A percentile compares a stretch with the other conserved stretches of the same genome.
phyloP scores from a whole-genome alignment of 352 stramenopile species.

The Globisporangium rhizosaccharum region DNA sequence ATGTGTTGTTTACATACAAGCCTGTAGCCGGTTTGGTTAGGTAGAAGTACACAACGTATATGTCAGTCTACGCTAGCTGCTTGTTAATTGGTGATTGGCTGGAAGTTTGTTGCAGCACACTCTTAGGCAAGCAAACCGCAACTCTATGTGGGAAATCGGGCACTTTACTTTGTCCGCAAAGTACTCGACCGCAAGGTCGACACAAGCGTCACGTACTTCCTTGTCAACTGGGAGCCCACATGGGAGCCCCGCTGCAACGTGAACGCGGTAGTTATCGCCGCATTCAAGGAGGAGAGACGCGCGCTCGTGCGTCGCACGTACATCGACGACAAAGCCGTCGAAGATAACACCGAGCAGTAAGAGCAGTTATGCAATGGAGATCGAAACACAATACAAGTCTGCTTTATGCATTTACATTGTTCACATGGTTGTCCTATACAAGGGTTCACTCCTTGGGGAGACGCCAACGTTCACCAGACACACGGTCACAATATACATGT shows the following conservation, averaged over 20 bases:
- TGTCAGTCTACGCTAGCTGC: too few species aligned
- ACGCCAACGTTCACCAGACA: neutral
- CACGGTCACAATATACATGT: neutral
- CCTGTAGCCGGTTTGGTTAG: too few species aligned
- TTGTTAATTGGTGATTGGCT: too few species aligned
- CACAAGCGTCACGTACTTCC: constrained; percentile 4
- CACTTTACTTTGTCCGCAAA: neutral
- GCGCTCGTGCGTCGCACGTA: constrained; percentile 7
- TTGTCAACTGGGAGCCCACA: constrained; percentile 8
- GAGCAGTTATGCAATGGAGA: neutral
- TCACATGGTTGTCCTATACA: neutral
- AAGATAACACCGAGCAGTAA: neutral
- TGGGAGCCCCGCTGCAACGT: constrained; percentile 11
- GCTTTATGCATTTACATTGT: neutral
- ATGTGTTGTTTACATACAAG: too few species aligned
- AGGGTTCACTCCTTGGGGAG: neutral
- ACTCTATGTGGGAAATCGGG: too few species aligned
- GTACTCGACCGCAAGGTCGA: constrained; percentile 12
- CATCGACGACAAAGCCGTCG: constrained; percentile 8
- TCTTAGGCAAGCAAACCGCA: too few species aligned
- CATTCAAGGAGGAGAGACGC: neutral
- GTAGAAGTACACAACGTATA: too few species aligned
- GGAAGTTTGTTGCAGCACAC: too few species aligned
- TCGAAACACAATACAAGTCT: neutral
- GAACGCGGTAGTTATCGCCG: neutral